Evolutionary conservation across 495 filamentous ascomycete species (phyloP).

Genomic region (Pseudotulostoma volvatum): DNA sequence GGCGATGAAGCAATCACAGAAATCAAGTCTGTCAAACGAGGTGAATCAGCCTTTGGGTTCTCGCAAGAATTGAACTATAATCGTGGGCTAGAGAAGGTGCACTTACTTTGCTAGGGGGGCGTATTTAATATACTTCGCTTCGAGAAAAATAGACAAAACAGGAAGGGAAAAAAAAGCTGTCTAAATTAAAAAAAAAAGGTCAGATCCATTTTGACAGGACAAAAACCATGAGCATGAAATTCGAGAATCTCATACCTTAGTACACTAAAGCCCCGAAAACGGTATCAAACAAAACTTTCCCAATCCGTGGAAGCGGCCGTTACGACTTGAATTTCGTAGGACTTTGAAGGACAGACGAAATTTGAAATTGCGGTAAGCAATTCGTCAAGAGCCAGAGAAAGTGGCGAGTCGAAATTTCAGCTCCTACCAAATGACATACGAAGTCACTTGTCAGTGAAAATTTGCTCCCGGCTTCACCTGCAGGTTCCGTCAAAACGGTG

Average conservation of each 20-base stretch:
- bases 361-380: background rate
- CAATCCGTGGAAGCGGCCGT: constrained; percentile 1
- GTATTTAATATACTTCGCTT: too few relatives aligned
- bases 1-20: too few relatives aligned
- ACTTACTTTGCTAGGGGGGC: background rate
- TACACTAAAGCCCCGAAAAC: constrained; percentile 15
- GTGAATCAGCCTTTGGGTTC: background rate
- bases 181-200: background rate
- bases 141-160: background rate
- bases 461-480: background rate
- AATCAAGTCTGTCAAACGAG: too few relatives aligned
- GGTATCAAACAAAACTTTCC: constrained; percentile 11
- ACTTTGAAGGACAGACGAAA: constrained; percentile 1
- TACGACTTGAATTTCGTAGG: constrained; percentile 5
- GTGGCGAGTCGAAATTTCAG: background rate
- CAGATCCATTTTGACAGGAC: background rate
- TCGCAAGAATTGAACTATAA: background rate
- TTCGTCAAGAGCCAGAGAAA: constrained; percentile 2
- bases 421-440: background rate
- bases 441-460: background rate
- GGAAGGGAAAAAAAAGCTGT: background rate
- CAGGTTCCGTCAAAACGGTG: background rate
- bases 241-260: background rate
- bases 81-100: background rate
- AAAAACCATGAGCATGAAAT: too few relatives aligned